These are phyloP conservation scores for Botrytis sinoallii DNA, from an alignment of 2,329 filamentous ascomycete genomes.

Conservation along the genomic window DNA sequence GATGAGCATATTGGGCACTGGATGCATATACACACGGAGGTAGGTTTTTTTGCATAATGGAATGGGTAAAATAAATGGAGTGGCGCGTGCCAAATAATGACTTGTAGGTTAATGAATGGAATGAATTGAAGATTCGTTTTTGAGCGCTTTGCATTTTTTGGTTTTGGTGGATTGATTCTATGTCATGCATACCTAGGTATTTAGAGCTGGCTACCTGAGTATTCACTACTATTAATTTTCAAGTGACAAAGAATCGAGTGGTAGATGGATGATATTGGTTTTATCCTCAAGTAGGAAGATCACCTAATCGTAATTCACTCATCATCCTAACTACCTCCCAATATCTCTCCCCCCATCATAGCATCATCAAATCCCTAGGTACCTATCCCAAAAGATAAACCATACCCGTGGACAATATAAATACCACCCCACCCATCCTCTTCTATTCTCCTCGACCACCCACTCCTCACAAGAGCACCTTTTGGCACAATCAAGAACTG, in stretches of 20 bases:
- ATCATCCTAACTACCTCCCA: neutral
- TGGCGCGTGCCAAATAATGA: neutral
- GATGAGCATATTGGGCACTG: too few species aligned
- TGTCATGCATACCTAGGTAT: neutral
- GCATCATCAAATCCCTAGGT: too few species aligned
- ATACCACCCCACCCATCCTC: neutral
- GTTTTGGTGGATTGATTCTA: neutral
- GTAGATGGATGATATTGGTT: too few species aligned
- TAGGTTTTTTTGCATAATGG: neutral
- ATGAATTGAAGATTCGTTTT: neutral
- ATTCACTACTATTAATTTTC: neutral
- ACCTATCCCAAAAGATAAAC: neutral
- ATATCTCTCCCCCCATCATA: too few species aligned
- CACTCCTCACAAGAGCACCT: too few species aligned
- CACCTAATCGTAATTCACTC: neutral
- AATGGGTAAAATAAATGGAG: neutral
- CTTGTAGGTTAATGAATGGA: neutral
- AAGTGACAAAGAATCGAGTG: too few species aligned
- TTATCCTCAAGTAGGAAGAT: neutral
- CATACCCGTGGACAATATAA: neutral
- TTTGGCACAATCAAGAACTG: too few species aligned
- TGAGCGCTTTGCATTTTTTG: neutral
- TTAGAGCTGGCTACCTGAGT: rapidly evolving
- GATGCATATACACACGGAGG: neutral
- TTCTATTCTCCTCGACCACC: neutral